Evolutionary conservation across 805 yeast genomes (phyloP).

Genomic region (Candida ascalaphidarum): DNA sequence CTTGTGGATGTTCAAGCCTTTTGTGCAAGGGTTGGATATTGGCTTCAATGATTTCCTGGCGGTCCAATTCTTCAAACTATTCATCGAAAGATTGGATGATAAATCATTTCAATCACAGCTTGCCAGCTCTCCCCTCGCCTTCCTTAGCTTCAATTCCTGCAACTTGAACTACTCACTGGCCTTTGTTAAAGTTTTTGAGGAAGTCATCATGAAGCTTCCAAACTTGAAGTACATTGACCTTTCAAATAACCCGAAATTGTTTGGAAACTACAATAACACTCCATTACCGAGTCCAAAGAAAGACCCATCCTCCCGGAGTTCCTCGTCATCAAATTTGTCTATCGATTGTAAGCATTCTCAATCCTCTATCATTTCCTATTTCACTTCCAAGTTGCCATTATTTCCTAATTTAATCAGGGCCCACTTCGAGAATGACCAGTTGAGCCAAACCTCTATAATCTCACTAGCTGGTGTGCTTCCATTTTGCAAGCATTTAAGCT

Average conservation of each 20-base stretch:
- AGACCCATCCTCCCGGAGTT: no score
- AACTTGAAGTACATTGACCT: constrained; percentile 66
- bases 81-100: constrained; percentile 21
- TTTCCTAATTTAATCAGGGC: constrained; percentile 57
- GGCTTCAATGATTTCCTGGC: constrained; percentile 70
- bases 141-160: constrained; percentile 60
- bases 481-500: constrained; percentile 56
- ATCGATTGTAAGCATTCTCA: constrained; percentile 3
- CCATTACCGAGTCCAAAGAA: not conserved
- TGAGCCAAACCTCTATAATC: constrained; percentile 47
- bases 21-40: constrained; percentile 65
- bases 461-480: constrained; percentile 62
- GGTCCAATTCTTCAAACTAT: constrained; percentile 21
- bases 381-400: constrained; percentile 59
- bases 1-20: constrained; percentile 45
- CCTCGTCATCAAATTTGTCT: not conserved
- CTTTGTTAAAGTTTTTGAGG: constrained; percentile 43
- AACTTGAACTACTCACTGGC: constrained; percentile 41
- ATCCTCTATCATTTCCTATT: constrained; percentile 36
- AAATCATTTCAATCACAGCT: constrained; percentile 12
- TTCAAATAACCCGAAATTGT: constrained; percentile 58
- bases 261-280: constrained; percentile 33
- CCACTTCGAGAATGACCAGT: constrained; percentile 62
- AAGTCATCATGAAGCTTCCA: constrained; percentile 44
- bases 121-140: constrained; percentile 19